Evolutionary conservation across 352 stramenopile species (phyloP).

Genomic region (Bremia lactucae): DNA sequence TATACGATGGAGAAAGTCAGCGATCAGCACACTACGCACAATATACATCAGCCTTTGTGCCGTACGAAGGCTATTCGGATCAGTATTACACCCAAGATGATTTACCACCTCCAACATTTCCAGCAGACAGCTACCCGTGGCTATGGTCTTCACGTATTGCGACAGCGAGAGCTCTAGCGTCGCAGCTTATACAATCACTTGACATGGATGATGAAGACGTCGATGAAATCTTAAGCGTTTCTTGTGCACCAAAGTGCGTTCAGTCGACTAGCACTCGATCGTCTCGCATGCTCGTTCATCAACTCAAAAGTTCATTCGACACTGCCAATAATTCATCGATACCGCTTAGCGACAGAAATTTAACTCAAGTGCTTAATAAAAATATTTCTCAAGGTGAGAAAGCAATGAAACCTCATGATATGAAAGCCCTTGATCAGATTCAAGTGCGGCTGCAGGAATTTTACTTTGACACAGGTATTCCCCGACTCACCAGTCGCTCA

Average conservation of each 20-base stretch:
- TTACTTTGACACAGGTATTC: conserved; percentile 46
- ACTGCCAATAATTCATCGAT: too few species aligned
- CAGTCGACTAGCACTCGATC: neutral
- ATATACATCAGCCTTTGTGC: conserved; percentile 25
- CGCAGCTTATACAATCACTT: conserved; percentile 19
- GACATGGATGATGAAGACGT: neutral
- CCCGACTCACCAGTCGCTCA: conserved; percentile 20
- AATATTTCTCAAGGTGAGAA: neutral
- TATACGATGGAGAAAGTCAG: conserved; percentile 15
- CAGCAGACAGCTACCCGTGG: conserved; percentile 39
- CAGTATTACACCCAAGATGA: conserved; percentile 36
- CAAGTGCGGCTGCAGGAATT: conserved; percentile 30
- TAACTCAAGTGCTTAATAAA: neutral
- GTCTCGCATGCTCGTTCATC: neutral
- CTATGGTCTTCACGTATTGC: conserved; percentile 25
- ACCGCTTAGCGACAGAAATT: neutral
- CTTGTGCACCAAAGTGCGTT: conserved; percentile 2
- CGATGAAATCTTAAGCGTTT: neutral
- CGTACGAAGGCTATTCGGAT: conserved; percentile 34
- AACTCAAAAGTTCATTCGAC: neutral
- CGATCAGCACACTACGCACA: conserved; percentile 10
- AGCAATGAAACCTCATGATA: conserved; percentile 9
- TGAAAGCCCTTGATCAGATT: conserved; percentile 23
- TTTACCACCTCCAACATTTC: conserved; percentile 24
- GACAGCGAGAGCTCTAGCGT: conserved; percentile 13